Evolutionary conservation across 495 filamentous ascomycete genomes (phyloP).

Genomic region (Podospora bellae-mahoneyi): DNA sequence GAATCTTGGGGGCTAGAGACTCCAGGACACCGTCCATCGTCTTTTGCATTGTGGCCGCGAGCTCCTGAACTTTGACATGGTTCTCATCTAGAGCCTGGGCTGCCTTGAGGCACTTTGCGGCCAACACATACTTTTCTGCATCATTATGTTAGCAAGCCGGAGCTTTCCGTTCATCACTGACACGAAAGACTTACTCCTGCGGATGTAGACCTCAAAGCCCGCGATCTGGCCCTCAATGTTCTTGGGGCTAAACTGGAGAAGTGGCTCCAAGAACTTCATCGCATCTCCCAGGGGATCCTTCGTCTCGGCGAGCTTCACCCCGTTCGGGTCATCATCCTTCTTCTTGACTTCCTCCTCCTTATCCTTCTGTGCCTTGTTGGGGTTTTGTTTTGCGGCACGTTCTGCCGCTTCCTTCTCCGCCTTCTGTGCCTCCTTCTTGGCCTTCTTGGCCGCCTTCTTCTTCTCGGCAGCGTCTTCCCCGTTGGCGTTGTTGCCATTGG

Average conservation of each 20-base stretch:
- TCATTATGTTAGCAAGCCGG: constrained; percentile 23
- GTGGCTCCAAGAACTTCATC: constrained; percentile 76
- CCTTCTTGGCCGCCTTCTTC: constrained; percentile 95
- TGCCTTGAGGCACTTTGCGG: constrained; percentile 78
- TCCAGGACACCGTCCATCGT: constrained; percentile 55
- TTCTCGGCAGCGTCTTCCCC: constrained; percentile 64
- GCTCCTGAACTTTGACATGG: constrained; percentile 74
- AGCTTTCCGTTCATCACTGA: background rate
- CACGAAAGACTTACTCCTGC: constrained; percentile 59
- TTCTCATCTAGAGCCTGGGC: constrained; percentile 64
- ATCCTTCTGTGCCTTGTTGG: constrained; percentile 56
- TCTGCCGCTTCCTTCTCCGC: constrained; percentile 77
- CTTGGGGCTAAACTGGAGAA: constrained; percentile 79
- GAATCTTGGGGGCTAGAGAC: constrained; percentile 55
- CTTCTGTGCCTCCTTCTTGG: constrained; percentile 85
- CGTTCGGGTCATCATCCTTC: constrained; percentile 84
- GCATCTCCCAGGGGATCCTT: constrained; percentile 79
- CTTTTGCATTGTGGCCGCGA: constrained; percentile 65
- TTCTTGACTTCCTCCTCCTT: constrained; percentile 59
- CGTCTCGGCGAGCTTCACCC: constrained; percentile 71
- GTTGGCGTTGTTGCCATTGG: constrained; percentile 46
- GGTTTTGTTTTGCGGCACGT: constrained; percentile 66
- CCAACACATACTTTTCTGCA: constrained; percentile 76
- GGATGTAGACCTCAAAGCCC: constrained; percentile 85
- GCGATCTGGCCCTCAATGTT: constrained; percentile 76